A percentile compares a stretch with the other conserved stretches of the same genome.
These are phyloP conservation scores for Diplodia sapinea DNA, from an alignment of 2,329 filamentous ascomycete genomes.

Conservation along the genomic window DNA sequence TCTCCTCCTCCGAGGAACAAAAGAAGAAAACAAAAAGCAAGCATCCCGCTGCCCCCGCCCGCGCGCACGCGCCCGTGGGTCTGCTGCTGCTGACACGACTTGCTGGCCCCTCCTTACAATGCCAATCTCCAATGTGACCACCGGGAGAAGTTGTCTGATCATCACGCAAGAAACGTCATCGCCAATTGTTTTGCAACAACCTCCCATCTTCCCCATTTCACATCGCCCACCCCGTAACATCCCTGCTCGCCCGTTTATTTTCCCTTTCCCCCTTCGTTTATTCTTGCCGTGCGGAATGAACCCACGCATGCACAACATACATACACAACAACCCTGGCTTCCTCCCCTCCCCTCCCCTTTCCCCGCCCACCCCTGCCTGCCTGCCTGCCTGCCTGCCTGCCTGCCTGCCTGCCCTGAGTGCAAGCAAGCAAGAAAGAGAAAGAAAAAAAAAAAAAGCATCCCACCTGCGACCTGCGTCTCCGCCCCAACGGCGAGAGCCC, in stretches of 20 bases:
- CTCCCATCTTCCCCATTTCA: background rate
- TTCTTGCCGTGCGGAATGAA: background rate
- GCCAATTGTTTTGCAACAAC: background rate
- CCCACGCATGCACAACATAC: background rate
- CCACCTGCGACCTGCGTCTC: too few species aligned
- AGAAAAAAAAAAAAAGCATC: too few species aligned
- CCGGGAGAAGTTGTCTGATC: background rate
- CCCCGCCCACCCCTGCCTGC: background rate
- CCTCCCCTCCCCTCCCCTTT: background rate
- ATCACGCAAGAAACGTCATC: conserved; percentile 5
- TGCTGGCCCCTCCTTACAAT: background rate
- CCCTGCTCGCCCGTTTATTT: background rate
- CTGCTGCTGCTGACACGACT: background rate
- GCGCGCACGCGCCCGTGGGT: background rate
- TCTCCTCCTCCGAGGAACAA: background rate
- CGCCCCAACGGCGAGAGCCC: too few species aligned
- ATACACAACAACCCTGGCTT: background rate
- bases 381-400: too few species aligned
- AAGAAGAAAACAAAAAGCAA: background rate
- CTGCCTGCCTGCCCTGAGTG: too few species aligned
- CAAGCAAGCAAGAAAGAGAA: background rate
- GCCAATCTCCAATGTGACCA: background rate
- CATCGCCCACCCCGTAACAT: background rate
- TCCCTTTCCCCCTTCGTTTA: background rate
- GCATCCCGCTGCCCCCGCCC: background rate